Conservation (phyloP, 2,329 filamentous ascomycete genomes). For the Xylariomycetidae sp. region DNA sequence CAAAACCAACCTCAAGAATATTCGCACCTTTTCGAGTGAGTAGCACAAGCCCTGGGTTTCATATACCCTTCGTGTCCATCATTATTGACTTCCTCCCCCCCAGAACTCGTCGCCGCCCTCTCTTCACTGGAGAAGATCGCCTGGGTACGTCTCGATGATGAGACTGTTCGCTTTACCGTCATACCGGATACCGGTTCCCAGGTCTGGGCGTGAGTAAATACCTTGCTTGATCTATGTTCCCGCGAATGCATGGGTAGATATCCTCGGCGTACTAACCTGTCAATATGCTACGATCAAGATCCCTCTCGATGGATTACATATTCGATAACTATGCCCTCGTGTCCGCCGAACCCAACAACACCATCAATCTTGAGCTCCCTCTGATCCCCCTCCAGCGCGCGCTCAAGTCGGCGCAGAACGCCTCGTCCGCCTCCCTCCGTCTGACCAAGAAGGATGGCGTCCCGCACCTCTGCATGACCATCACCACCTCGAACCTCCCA, state of each 20-base stretch:
- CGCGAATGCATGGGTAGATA: too few species aligned
- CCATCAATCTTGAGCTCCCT: constrained; percentile 94
- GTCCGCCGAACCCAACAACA: constrained; percentile 75
- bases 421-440: constrained; percentile 75
- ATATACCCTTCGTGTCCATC: not conserved
- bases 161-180: constrained; percentile 87
- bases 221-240: too few species aligned
- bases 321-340: constrained; percentile 83
- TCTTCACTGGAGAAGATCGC: constrained; percentile 74
- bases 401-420: constrained; percentile 81
- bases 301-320: constrained; percentile 70
- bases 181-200: constrained; percentile 92
- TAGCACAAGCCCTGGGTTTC: constrained; percentile 10
- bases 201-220: constrained; percentile 88
- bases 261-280: too few species aligned
- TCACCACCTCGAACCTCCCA: constrained; percentile 68
- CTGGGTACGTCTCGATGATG: constrained; percentile 85
- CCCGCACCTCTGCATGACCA: constrained; percentile 84
- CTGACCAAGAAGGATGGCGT: constrained; percentile 89
- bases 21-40: constrained; percentile 60
- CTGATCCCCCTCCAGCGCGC: constrained; percentile 84
- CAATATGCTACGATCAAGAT: too few species aligned
- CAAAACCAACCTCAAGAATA: constrained; percentile 61
- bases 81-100: constrained; percentile 1
- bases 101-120: constrained; percentile 61